Conservation (phyloP, 2,329 filamentous ascomycete species). For the Apiospora rasikravindrae region DNA sequence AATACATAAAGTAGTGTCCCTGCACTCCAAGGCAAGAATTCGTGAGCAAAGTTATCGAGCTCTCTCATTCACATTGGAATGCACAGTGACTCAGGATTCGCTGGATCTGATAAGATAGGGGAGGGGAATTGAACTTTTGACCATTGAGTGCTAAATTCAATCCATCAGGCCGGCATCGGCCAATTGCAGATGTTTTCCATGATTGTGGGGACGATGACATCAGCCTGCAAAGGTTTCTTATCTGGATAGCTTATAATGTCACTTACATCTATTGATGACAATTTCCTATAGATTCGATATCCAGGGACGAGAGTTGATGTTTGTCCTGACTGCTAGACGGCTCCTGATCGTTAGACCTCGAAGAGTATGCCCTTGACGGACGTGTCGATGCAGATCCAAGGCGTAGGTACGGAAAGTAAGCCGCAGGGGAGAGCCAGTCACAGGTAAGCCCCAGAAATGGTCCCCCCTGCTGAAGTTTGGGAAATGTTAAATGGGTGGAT, state of each 20-base stretch:
- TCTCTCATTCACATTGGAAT: not conserved
- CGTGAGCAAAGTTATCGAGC: not conserved
- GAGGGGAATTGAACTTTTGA: not conserved
- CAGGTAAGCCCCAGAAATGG: not conserved
- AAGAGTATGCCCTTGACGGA: not conserved
- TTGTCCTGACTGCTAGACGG: not conserved
- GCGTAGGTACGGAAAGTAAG: constrained; percentile 9
- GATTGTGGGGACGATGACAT: constrained; percentile 23
- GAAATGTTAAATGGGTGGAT: not conserved
- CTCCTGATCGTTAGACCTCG: not conserved
- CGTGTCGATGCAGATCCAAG: not conserved
- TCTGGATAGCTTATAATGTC: not conserved
- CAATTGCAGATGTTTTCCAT: constrained; percentile 18
- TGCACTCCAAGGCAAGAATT: not conserved
- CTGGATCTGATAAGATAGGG: constrained; percentile 15
- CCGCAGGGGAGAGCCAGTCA: constrained; percentile 18
- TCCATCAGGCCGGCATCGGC: constrained; percentile 22
- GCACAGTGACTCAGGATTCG: constrained; percentile 14
- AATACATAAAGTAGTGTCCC: not conserved
- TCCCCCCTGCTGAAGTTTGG: not conserved
- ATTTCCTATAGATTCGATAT: not conserved
- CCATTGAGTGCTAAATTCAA: not conserved
- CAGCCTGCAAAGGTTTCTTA: constrained; percentile 7
- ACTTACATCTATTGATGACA: not conserved
- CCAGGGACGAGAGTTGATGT: not conserved